Conservation (phyloP, 108 stramenopile genomes). For the Fragilaria radians region DNA sequence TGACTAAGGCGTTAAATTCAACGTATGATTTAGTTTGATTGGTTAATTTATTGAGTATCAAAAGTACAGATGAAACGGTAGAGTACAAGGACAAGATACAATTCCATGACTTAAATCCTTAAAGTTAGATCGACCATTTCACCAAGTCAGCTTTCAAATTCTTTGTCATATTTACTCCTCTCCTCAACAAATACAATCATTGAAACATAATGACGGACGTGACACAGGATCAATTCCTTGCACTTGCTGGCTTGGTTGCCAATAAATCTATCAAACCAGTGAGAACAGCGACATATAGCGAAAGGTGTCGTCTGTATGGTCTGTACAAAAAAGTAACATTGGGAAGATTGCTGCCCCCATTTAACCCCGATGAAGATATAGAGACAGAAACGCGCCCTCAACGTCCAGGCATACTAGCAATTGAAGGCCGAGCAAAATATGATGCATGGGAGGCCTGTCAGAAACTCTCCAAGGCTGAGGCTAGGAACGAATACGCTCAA, state of each 20-base stretch:
- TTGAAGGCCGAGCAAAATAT: constrained; percentile 6
- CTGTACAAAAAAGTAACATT: constrained; percentile 35
- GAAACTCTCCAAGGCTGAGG: constrained; percentile 7
- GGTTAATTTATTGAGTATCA: too few relatives aligned
- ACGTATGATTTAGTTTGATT: too few relatives aligned
- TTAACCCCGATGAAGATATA: constrained; percentile 1
- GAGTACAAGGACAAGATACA: too few relatives aligned
- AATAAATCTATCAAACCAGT: constrained; percentile 23
- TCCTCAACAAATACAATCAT: too few relatives aligned
- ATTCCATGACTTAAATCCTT: too few relatives aligned
- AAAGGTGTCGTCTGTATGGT: constrained; percentile 36
- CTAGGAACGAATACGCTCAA: constrained; percentile 4
- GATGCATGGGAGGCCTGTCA: constrained; percentile 9
- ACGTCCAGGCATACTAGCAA: constrained; percentile 3
- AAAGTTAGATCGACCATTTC: too few relatives aligned
- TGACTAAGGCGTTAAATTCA: too few relatives aligned
- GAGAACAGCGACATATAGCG: constrained; percentile 14
- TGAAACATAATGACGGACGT: constrained; percentile 11
- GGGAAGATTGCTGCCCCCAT: constrained; percentile 10
- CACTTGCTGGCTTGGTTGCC: constrained; percentile 24
- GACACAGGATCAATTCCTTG: constrained; percentile 17
- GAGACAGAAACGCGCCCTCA: constrained; percentile 6
- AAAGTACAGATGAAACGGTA: too few relatives aligned
- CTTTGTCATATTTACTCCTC: too few relatives aligned
- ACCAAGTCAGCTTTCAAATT: too few relatives aligned